phyloP scores from a whole-genome alignment of 2,329 filamentous ascomycete genomes.

The Hypoxylon sp. region DNA sequence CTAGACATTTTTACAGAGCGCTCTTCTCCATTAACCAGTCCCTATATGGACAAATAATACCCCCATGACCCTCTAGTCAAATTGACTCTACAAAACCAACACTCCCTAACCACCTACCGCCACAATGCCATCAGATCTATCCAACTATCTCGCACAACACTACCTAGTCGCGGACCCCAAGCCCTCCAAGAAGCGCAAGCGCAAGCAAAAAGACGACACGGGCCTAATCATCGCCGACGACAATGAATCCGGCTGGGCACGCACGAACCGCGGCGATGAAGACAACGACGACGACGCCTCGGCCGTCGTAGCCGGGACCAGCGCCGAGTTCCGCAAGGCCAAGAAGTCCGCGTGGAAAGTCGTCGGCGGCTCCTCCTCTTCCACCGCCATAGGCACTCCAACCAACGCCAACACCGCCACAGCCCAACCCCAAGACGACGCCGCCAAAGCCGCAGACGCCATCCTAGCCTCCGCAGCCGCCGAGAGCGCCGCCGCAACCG shows the following conservation, averaged over 20 bases:
- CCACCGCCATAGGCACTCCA: slow-evolving; percentile 45
- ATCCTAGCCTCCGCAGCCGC: slow-evolving; percentile 81
- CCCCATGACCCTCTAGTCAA: background rate
- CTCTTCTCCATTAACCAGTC: background rate
- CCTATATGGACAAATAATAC: background rate
- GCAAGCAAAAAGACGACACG: slow-evolving; percentile 64
- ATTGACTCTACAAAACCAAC: background rate
- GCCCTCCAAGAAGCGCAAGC: slow-evolving; percentile 74
- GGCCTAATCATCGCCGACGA: slow-evolving; percentile 77
- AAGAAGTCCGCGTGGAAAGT: slow-evolving; percentile 88
- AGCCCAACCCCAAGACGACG: slow-evolving; percentile 57
- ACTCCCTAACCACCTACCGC: slow-evolving; percentile 12
- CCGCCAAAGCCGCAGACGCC: slow-evolving; percentile 80
- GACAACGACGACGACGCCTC: slow-evolving; percentile 70
- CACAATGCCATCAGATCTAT: slow-evolving; percentile 73
- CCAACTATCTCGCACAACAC: slow-evolving; percentile 90
- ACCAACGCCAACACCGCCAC: background rate
- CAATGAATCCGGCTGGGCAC: slow-evolving; percentile 69
- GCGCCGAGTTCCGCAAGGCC: slow-evolving; percentile 77
- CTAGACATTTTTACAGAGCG: background rate
- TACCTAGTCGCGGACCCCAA: slow-evolving; percentile 79
- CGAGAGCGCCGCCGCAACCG: slow-evolving; percentile 70
- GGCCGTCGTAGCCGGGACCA: slow-evolving; percentile 65
- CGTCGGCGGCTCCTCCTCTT: slow-evolving; percentile 64
- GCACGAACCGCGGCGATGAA: slow-evolving; percentile 61